Conservation (phyloP, 495 filamentous ascomycete species). For the Talaromyces liani region DNA sequence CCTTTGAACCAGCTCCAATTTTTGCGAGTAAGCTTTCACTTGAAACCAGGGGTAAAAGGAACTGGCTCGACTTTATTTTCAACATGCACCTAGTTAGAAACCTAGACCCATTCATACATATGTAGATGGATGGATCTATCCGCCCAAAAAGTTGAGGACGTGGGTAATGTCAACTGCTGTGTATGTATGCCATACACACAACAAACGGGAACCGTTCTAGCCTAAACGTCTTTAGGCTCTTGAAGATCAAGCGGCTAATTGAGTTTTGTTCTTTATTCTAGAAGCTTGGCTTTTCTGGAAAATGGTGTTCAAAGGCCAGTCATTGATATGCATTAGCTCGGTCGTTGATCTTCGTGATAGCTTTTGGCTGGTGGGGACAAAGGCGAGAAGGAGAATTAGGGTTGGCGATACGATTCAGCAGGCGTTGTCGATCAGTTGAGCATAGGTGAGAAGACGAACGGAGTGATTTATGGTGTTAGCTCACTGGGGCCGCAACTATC, state of each 20-base stretch:
- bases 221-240: not conserved
- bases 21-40: conserved; percentile 4
- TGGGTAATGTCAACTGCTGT: not conserved
- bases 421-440: not conserved
- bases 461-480: not conserved
- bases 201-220: not conserved
- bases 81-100: not conserved
- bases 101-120: not conserved
- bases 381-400: not conserved
- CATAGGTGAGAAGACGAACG: not conserved
- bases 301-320: not conserved
- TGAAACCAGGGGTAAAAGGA: not conserved
- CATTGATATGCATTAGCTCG: conserved; percentile 5
- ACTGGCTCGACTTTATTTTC: not conserved
- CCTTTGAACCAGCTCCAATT: not conserved
- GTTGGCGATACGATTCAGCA: conserved; percentile 2
- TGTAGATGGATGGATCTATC: conserved; percentile 1
- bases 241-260: not conserved
- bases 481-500: not conserved
- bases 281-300: not conserved
- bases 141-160: not conserved
- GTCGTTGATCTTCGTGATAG: conserved; percentile 2
- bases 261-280: not conserved
- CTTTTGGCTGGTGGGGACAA: not conserved
- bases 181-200: not conserved